These are phyloP conservation scores for Conoideocrella luteorostrata DNA, from an alignment of 2,329 filamentous ascomycete species.

Conservation along the genomic window DNA sequence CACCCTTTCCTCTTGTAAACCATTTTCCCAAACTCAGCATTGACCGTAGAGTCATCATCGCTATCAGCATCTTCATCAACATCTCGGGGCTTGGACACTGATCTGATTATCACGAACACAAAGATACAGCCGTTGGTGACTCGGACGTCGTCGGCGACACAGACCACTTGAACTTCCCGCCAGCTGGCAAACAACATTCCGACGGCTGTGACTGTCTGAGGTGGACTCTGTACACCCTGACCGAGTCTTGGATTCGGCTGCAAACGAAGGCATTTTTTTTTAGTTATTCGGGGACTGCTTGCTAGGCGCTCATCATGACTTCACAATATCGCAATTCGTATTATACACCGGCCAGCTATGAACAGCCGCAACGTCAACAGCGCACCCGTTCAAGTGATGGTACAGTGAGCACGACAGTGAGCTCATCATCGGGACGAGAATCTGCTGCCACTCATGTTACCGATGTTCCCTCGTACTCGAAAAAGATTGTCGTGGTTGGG, in stretches of 20 bases:
- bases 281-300: neutral
- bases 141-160: constrained; percentile 1
- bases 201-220: neutral
- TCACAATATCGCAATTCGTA: constrained; percentile 50
- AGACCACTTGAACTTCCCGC: constrained; percentile 1
- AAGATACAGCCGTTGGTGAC: neutral
- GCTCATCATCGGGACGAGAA: constrained; percentile 66
- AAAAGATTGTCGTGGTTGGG: constrained; percentile 98
- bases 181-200: constrained; percentile 4
- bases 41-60: neutral
- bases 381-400: constrained; percentile 74
- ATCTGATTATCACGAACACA: neutral
- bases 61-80: constrained; percentile 3
- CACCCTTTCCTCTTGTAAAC: neutral
- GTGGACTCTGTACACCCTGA: constrained; percentile 2
- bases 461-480: constrained; percentile 87
- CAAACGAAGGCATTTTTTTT: constrained; percentile 2
- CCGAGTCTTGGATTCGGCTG: neutral
- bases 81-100: neutral
- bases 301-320: constrained; percentile 35
- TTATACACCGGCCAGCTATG: constrained; percentile 33
- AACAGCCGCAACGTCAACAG: constrained; percentile 38
- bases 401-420: constrained; percentile 80
- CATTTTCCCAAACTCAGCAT: constrained; percentile 1
- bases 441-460: constrained; percentile 80